Percentiles rank a stretch among this genome's conserved stretches.
phyloP scores from a whole-genome alignment of 805 yeast genomes.

The Kodamaea sagamina region DNA sequence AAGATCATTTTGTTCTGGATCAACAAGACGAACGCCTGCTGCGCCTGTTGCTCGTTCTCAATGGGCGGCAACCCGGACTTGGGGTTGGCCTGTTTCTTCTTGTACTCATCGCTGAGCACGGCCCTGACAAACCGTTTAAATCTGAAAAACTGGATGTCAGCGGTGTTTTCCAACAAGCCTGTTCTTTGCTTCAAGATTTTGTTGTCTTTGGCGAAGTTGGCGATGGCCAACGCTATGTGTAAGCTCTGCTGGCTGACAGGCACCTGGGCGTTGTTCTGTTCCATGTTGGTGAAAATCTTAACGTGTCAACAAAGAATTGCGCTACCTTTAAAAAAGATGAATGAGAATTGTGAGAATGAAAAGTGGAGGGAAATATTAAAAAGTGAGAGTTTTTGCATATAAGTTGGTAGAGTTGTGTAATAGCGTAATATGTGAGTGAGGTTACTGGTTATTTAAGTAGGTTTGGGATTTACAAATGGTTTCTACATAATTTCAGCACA shows the following conservation, averaged over 20 bases:
- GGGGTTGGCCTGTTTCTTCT: constrained; percentile 49
- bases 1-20: constrained; percentile 73
- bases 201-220: constrained; percentile 68
- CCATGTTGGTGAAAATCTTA: constrained; percentile 11
- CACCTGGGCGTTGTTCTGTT: constrained; percentile 14
- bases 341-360: background rate
- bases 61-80: constrained; percentile 46
- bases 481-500: too few relatives aligned
- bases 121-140: constrained; percentile 83
- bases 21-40: constrained; percentile 61
- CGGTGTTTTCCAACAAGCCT: constrained; percentile 70
- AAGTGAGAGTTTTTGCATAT: too few relatives aligned
- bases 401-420: too few relatives aligned
- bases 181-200: constrained; percentile 73
- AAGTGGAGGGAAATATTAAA: too few relatives aligned
- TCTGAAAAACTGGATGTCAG: constrained; percentile 80
- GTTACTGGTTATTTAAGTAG: too few relatives aligned
- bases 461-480: too few relatives aligned
- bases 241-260: constrained; percentile 21
- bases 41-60: constrained; percentile 54
- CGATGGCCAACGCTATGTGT: constrained; percentile 70
- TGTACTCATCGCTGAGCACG: constrained; percentile 70
- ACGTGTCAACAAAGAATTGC: constrained; percentile 9
- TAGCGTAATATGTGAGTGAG: too few relatives aligned
- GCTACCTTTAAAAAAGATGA: background rate